phyloP scores from a whole-genome alignment of 2,329 filamentous ascomycete species.

The Ophidiomyces ophidiicola region DNA sequence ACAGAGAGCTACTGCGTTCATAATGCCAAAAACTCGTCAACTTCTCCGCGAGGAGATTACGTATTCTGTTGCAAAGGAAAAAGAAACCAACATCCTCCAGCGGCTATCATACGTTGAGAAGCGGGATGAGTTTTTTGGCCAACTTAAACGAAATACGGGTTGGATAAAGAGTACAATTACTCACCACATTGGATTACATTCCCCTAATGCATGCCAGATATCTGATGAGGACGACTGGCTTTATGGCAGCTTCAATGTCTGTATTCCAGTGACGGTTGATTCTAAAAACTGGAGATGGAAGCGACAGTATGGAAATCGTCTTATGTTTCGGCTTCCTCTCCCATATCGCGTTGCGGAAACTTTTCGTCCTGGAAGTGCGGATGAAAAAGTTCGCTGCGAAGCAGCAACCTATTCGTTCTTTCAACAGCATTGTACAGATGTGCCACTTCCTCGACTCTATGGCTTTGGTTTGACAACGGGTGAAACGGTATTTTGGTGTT shows the following conservation, averaged over 20 bases:
- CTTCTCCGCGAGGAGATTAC: constrained; percentile 19
- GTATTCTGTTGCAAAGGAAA: constrained; percentile 16
- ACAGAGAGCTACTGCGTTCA: too few species aligned
- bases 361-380: constrained; percentile 1
- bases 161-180: constrained; percentile 11
- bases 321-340: constrained; percentile 6
- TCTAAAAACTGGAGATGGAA: too few species aligned
- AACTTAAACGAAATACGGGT: constrained; percentile 4
- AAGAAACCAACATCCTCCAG: constrained; percentile 20
- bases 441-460: constrained; percentile 15
- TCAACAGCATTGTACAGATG: constrained; percentile 8
- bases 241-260: constrained; percentile 28
- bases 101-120: constrained; percentile 16
- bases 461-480: constrained; percentile 14
- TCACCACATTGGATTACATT: constrained; percentile 10
- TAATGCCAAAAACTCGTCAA: constrained; percentile 4
- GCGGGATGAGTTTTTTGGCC: constrained; percentile 7
- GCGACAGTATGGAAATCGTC: neutral
- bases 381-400: constrained; percentile 4
- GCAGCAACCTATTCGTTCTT: neutral
- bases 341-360: constrained; percentile 7
- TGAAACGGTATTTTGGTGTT: constrained; percentile 13
- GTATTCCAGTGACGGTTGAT: constrained; percentile 15
- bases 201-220: constrained; percentile 4
- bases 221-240: constrained; percentile 16